phyloP scores from a whole-genome alignment of 2,329 filamentous ascomycete genomes.

The Didymella keratinophila region DNA sequence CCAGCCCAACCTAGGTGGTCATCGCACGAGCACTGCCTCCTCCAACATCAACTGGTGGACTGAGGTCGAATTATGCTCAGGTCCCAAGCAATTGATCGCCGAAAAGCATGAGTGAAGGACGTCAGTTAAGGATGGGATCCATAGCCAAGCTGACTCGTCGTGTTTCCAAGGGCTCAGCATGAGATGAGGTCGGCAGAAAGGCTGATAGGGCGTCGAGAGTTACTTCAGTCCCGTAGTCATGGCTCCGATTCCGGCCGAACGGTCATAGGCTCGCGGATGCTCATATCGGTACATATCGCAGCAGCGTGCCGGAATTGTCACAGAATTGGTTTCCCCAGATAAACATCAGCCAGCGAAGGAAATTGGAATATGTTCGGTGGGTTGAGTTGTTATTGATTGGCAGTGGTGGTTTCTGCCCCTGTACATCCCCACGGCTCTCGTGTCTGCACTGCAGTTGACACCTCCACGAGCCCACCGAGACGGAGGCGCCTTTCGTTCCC shows the following conservation, averaged over 20 bases:
- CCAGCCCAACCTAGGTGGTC: not conserved
- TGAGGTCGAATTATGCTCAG: constrained; percentile 17
- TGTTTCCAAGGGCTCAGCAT: constrained; percentile 21
- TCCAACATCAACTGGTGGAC: not conserved
- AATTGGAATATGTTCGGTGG: constrained; percentile 7
- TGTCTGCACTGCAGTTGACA: constrained; percentile 14
- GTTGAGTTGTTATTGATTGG: constrained; percentile 14
- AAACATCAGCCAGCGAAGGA: constrained; percentile 18
- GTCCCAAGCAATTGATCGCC: constrained; percentile 16
- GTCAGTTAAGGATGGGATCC: constrained; percentile 12
- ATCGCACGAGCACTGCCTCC: not conserved
- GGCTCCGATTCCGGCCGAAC: constrained; percentile 40
- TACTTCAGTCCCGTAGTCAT: constrained; percentile 37
- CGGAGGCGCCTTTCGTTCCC: constrained; percentile 23
- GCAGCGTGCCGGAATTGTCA: constrained; percentile 31
- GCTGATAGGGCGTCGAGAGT: constrained; percentile 30
- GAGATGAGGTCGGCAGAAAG: constrained; percentile 14
- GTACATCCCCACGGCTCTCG: constrained; percentile 34
- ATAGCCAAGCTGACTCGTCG: constrained; percentile 23
- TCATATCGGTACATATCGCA: constrained; percentile 21
- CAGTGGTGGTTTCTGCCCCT: constrained; percentile 7
- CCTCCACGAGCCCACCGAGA: constrained; percentile 30
- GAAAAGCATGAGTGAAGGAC: constrained; percentile 14
- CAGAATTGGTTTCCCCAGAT: constrained; percentile 31
- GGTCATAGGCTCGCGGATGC: constrained; percentile 30